These are phyloP conservation scores for Grifola frondosa DNA, from an alignment of 1,284 basidiomycete genomes.

Conservation along the genomic window DNA sequence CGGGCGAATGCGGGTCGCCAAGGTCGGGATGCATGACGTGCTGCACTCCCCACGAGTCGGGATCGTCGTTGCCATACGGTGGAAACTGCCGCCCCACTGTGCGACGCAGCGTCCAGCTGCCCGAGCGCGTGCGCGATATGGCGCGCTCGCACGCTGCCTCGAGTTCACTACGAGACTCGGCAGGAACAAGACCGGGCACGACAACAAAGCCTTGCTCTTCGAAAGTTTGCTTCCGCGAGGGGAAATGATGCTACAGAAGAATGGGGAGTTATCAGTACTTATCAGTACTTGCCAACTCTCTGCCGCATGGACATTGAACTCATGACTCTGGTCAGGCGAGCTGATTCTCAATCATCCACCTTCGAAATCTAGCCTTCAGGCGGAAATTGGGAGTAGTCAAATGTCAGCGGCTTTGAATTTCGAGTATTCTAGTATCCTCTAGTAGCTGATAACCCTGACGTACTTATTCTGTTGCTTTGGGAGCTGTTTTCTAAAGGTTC, in stretches of 20 bases:
- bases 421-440: no score
- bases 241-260: not conserved
- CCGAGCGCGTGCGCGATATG: conserved; percentile 56
- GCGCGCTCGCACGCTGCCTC: conserved; percentile 53
- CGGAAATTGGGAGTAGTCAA: no score
- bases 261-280: no score
- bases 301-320: no score
- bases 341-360: no score
- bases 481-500: no score
- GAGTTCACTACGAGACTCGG: conserved; percentile 42
- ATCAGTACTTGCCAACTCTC: no score
- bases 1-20: conserved; percentile 55
- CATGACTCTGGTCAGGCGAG: no score
- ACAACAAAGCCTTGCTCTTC: conserved; percentile 73
- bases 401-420: no score
- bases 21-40: conserved; percentile 79
- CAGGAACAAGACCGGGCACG: conserved; percentile 58
- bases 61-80: conserved; percentile 57
- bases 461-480: no score
- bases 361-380: no score
- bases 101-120: conserved; percentile 67
- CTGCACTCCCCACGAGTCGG: conserved; percentile 80
- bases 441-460: no score
- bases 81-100: conserved; percentile 84
- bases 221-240: conserved; percentile 39